These are phyloP conservation scores for Kodamaea derodonti DNA, from an alignment of 1,139 yeast species.

Conservation along the genomic window DNA sequence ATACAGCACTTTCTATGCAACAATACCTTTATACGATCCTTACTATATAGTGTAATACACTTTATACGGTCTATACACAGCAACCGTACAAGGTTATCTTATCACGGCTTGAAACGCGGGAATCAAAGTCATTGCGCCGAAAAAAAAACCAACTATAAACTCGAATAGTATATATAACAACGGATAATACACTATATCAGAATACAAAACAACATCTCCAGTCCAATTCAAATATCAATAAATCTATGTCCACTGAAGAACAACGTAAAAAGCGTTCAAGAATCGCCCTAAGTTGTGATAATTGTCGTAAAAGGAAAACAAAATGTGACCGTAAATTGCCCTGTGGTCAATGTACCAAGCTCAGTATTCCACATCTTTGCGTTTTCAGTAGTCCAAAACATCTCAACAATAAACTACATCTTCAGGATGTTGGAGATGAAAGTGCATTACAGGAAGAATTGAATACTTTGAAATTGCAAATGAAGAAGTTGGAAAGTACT, in stretches of 20 bases:
- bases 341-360: constrained; percentile 11
- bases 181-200: too few relatives aligned
- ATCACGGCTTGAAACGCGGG: too few relatives aligned
- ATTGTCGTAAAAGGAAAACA: constrained; percentile 14
- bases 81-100: too few relatives aligned
- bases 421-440: background rate
- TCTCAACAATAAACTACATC: constrained; percentile 6
- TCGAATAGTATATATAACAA: too few relatives aligned
- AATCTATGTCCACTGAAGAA: constrained; percentile 3
- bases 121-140: too few relatives aligned
- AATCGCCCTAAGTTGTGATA: constrained; percentile 21
- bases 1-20: too few relatives aligned
- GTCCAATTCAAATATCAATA: background rate
- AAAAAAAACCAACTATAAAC: too few relatives aligned
- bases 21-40: too few relatives aligned
- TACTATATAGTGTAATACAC: too few relatives aligned
- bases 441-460: constrained; percentile 8
- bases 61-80: too few relatives aligned
- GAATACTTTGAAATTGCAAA: constrained; percentile 7
- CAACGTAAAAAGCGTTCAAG: constrained; percentile 15
- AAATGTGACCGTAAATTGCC: constrained; percentile 14
- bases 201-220: too few relatives aligned
- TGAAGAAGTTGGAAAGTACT: constrained; percentile 9
- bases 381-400: constrained; percentile 12
- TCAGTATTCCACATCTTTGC: constrained; percentile 12